Base-by-base conservation (phyloP, 139 green algal genomes). In the Tetradesmus lagerheimii region DNA sequence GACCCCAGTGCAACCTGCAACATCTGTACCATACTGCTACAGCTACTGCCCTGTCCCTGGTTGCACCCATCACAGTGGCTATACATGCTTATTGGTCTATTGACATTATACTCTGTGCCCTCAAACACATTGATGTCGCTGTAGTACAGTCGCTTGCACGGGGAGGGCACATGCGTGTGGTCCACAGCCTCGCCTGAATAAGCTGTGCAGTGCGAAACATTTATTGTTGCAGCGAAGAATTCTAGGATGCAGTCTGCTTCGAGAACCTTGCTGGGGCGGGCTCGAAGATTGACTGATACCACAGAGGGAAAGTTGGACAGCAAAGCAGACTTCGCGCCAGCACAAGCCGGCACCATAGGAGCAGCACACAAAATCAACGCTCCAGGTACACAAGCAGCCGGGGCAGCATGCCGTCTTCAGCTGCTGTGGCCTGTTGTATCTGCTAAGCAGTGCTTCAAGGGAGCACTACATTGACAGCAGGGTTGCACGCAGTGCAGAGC, bases 281-380 rank as follows among this genome's bases (percentile, higher is more conserved):
- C 78, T 64, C 78, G 78, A 5, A 37, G 78, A 37, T 39, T 85
- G 38, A 85, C 78, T 37, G 78, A 85, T 34, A 85, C 78, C 34
- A 53, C 39, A 66, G 78, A 85, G 41, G 37, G 20, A 31, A 53
- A 85, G 41, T 31, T 35, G 23, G 31, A 57, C 25, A 50, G 37
- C 37, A 53, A 53, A 50, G 78, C 27, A 15, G n/a, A 37, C 38
- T 20, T 66, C 14, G 35, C 78, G 37, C 27, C 31, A 62, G 78
- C 18, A 34, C 20, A 71, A 4, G 23, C 57, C 57, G 57, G 57
- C 20, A 71, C 23, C 57, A 71, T 71, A 31, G 57, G 57, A 71
- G 57, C 20, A 31, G 1, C 31, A 23, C 57, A 31, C 57, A 71
- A 71, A 71, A 23, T 20, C 23, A 16, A n/a, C 57, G 4, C 57